Evolutionary conservation across 345 rosid genomes (phyloP).

Genomic region (Mangifera indica): DNA sequence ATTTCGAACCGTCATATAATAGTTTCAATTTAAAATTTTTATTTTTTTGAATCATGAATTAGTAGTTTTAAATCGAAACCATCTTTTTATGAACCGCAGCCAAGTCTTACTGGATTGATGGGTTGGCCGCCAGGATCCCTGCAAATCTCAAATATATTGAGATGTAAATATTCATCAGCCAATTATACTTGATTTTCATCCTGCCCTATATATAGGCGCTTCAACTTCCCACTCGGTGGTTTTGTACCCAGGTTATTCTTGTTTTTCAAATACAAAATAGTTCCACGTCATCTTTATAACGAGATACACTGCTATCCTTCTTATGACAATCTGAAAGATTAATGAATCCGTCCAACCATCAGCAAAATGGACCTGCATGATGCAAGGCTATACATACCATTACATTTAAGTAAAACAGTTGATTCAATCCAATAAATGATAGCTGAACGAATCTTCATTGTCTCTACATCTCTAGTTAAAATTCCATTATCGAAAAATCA

Average conservation of each 20-base stretch:
- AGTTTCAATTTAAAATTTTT: no score
- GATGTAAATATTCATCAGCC: background rate
- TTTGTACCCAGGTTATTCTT: conserved; percentile 13
- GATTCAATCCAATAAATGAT: conserved; percentile 3
- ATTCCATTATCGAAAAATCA: background rate
- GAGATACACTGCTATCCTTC: conserved; percentile 26
- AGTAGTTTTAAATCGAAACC: no score
- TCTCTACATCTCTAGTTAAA: background rate
- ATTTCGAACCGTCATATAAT: no score
- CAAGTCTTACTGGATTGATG: no score
- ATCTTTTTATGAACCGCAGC: no score
- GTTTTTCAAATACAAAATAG: background rate
- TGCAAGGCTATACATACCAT: background rate
- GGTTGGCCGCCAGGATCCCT: background rate
- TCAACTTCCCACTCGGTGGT: conserved; percentile 10
- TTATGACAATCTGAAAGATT: background rate
- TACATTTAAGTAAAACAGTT: background rate
- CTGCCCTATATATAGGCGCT: background rate
- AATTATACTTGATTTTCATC: background rate
- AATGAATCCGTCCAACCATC: conserved; percentile 19
- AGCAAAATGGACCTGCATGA: conserved; percentile 8
- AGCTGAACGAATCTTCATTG: no score
- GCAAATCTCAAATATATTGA: background rate
- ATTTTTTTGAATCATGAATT: no score
- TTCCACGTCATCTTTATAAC: conserved; percentile 24